Evolutionary conservation across 257 asterid genomes (phyloP).

Genomic region (Anisodus acutangulus): DNA sequence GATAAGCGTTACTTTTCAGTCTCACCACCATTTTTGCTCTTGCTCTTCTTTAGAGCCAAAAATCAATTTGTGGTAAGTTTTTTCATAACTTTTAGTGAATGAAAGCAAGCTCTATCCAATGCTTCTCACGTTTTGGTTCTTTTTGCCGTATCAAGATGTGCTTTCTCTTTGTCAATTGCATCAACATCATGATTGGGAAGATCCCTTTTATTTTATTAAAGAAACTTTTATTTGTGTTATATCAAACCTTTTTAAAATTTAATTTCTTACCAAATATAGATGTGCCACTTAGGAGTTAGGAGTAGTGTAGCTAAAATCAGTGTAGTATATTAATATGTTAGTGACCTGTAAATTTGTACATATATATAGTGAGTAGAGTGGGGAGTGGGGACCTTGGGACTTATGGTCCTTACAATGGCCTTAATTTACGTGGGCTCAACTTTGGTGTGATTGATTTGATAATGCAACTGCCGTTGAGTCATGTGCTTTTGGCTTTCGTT

Average conservation of each 20-base stretch:
- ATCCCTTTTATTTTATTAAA: background rate
- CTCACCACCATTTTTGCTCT: background rate
- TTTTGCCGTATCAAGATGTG: background rate
- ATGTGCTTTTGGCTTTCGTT: conserved; percentile 54
- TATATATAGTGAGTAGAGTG: background rate
- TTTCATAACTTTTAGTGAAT: background rate
- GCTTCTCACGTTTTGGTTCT: no score
- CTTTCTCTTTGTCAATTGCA: background rate
- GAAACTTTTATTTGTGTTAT: background rate
- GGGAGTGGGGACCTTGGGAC: conserved; percentile 24
- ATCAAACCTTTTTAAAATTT: background rate
- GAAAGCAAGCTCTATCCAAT: no score
- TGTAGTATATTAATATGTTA: background rate
- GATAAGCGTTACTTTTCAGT: conserved; percentile 10
- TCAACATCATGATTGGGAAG: background rate
- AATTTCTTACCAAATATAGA: background rate
- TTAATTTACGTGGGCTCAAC: conserved; percentile 61
- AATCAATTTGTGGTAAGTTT: background rate
- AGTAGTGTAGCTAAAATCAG: background rate
- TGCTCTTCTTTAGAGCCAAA: background rate
- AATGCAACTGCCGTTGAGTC: conserved; percentile 52
- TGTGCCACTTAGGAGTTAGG: background rate
- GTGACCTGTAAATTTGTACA: conserved; percentile 24
- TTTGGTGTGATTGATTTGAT: conserved; percentile 59
- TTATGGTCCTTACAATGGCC: conserved; percentile 53